Conservation (phyloP, 169 alveolate genomes). For the Blepharisma undulans region DNA sequence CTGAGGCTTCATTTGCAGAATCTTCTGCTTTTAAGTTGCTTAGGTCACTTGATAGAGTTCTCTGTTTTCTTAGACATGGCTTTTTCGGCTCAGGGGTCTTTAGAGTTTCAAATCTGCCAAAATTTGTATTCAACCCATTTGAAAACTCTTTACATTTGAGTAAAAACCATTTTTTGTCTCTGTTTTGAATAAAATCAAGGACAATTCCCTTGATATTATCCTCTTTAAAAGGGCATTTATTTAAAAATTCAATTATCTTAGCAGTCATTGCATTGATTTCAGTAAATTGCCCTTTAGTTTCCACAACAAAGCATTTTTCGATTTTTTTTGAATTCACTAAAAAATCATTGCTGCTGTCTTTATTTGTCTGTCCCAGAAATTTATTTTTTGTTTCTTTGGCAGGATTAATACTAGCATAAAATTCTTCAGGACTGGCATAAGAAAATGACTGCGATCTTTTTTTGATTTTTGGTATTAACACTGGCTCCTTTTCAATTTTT, state of each 20-base stretch:
- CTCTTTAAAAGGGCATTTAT: not conserved
- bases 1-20: not conserved
- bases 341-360: not conserved
- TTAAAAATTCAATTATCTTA: not conserved
- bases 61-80: not conserved
- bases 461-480: not conserved
- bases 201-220: not conserved
- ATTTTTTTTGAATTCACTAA: not conserved
- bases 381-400: not conserved
- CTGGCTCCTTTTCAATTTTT: not conserved
- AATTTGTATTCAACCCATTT: not conserved
- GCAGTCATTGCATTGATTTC: not conserved
- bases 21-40: not conserved
- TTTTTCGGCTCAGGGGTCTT: not conserved
- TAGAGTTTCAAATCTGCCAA: not conserved
- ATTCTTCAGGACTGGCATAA: not conserved
- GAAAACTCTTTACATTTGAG: not conserved
- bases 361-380: not conserved
- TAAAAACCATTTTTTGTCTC: not conserved
- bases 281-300: not conserved
- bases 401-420: not conserved
- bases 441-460: not conserved
- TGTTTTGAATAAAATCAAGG: not conserved
- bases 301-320: not conserved
- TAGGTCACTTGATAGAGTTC: not conserved